Percentiles rank a stretch among this genome's conserved stretches.
These are phyloP conservation scores for Streptanthus diversifolius DNA, from an alignment of 345 rosid species.

Conservation along the genomic window DNA sequence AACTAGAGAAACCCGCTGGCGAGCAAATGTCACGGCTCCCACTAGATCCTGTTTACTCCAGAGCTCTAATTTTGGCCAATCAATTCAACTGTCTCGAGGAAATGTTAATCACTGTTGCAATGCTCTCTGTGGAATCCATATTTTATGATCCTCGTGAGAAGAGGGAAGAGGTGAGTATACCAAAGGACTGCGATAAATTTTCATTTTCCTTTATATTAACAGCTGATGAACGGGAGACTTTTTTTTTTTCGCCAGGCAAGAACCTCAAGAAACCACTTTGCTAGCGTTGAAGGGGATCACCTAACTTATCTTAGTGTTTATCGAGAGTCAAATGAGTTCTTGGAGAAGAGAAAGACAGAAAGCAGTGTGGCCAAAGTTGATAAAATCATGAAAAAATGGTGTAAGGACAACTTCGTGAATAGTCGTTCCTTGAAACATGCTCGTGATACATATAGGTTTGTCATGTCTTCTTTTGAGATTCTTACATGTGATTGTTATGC, in stretches of 20 bases:
- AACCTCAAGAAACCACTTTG: conserved; percentile 66
- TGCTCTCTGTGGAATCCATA: conserved; percentile 87
- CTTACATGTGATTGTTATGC: background rate
- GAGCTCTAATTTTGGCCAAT: conserved; percentile 77
- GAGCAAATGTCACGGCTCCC: conserved; percentile 94
- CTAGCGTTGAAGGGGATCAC: conserved; percentile 91
- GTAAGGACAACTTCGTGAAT: conserved; percentile 76
- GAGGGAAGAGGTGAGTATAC: conserved; percentile 61
- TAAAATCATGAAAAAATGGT: conserved; percentile 77
- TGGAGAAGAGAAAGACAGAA: conserved; percentile 53
- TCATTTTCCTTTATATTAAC: background rate
- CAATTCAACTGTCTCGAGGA: conserved; percentile 86
- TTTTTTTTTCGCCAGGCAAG: conserved; percentile 53
- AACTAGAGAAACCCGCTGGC: conserved; percentile 75
- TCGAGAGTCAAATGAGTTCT: conserved; percentile 63
- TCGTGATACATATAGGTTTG: conserved; percentile 73
- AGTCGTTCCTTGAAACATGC: conserved; percentile 76
- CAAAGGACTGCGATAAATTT: background rate
- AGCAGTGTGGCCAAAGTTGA: conserved; percentile 44
- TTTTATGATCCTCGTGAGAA: conserved; percentile 79
- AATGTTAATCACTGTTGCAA: conserved; percentile 87
- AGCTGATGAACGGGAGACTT: background rate
- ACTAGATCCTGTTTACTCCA: conserved; percentile 80
- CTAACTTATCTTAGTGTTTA: conserved; percentile 76
- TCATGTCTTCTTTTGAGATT: conserved; percentile 3